These are phyloP conservation scores for Wickerhamia fluorescens DNA, from an alignment of 805 yeast species.

Conservation along the genomic window DNA sequence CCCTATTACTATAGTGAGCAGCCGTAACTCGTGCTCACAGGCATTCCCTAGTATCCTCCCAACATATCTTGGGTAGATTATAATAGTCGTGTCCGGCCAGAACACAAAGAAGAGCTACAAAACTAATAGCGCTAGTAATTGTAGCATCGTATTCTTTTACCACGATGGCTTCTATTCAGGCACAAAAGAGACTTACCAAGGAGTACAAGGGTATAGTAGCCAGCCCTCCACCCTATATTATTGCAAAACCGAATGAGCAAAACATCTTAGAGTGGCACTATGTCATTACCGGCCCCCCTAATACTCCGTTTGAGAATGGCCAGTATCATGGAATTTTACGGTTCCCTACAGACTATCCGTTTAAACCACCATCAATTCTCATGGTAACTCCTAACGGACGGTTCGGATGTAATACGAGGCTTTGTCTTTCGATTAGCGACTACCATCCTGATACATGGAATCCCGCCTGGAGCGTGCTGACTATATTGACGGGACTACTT, in stretches of 20 bases:
- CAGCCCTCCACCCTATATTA: constrained; percentile 78
- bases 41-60: too few relatives aligned
- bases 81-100: too few relatives aligned
- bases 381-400: constrained; percentile 90
- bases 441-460: constrained; percentile 95
- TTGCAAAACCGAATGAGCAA: constrained; percentile 79
- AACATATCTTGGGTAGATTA: too few relatives aligned
- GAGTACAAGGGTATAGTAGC: constrained; percentile 74
- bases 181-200: constrained; percentile 52
- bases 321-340: constrained; percentile 85
- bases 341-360: constrained; percentile 83
- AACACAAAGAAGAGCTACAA: too few relatives aligned
- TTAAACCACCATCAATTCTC: constrained; percentile 83
- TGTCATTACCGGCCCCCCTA: constrained; percentile 85
- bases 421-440: constrained; percentile 90
- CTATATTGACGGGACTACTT: constrained; percentile 78
- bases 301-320: constrained; percentile 79
- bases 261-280: constrained; percentile 94
- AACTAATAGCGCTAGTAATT: too few relatives aligned
- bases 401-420: constrained; percentile 70
- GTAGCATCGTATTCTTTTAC: too few relatives aligned
- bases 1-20: too few relatives aligned
- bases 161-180: constrained; percentile 38
- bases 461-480: constrained; percentile 92
- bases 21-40: too few relatives aligned